Evolutionary conservation across 129 eudicot species (phyloP), one percentile per base, ranked within the genome.

Genomic region (Flaveria brownii): DNA sequence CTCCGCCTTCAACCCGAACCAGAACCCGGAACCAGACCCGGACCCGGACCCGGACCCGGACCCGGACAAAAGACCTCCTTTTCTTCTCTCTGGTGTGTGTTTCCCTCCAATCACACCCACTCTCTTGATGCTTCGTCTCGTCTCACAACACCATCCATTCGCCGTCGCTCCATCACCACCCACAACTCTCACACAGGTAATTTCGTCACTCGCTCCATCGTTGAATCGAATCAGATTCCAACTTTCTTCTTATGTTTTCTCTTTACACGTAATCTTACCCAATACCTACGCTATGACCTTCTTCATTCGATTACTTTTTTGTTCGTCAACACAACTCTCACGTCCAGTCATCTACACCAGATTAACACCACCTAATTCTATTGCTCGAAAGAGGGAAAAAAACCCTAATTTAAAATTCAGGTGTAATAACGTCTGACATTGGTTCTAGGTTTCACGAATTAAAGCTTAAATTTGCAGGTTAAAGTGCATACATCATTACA

Each of bases 371-470:
- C 9, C 39, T 16, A 60, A 60, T 60, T 60, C 36, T 4, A 11
- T 10, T 60, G 5, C 41, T 1, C 1, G 8, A 36, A 36, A 5
- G 41, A 57, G 3, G 26, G 26, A 25, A 61, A 61, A 14, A 62
- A 62, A 62, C 68, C 68, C 68, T 62, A 62, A 62, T 62, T 28
- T 63, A 4, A 4, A 62, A 14, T 59, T 59, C 4, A 61, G 69
- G 2, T 33, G 69, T 63, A 30, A 30, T 30, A 28, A 28, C 20
- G 68, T 30, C 43, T 15, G 45, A 30, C 68, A 30, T 63, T 30
- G 12, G 2, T 63, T 30, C 45, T 30, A 16, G 43, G 2, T 63
- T 62, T 30, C 3, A 63, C 1, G 69, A 30, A 30, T 63, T 9
- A 15, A 30, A 33, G 69, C 0, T 33, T 30, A 2, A 30, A 6